These are phyloP conservation scores for Nemania sp. DNA, from an alignment of 2,329 filamentous ascomycete genomes.

Conservation along the genomic window DNA sequence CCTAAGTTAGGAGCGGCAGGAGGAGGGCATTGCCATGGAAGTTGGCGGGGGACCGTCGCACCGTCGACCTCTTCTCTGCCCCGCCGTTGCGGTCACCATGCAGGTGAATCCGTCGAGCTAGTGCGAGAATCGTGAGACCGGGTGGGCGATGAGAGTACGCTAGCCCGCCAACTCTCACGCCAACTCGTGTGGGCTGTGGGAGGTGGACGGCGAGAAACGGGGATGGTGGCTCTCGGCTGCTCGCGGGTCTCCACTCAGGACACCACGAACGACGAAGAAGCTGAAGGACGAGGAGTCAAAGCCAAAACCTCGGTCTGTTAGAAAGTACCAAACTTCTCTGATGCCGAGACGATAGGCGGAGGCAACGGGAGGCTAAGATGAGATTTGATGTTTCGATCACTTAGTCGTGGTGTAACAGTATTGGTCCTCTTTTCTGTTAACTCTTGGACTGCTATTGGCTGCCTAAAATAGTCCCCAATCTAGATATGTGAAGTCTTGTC, in stretches of 20 bases:
- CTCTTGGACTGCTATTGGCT: background rate
- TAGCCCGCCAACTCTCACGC: background rate
- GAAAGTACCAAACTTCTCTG: background rate
- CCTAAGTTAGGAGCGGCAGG: constrained; percentile 1
- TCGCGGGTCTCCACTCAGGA: constrained; percentile 6
- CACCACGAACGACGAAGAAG: background rate
- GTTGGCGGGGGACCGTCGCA: background rate
- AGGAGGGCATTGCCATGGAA: constrained; percentile 31
- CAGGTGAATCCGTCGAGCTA: constrained; percentile 29
- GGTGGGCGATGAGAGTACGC: constrained; percentile 13
- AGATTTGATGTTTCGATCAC: background rate
- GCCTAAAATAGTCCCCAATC: too few species aligned
- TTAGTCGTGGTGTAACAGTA: background rate
- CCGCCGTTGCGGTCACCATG: constrained; percentile 37
- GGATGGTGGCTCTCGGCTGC: background rate
- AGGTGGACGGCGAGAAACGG: constrained; percentile 1
- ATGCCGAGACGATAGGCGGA: background rate
- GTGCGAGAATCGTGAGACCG: constrained; percentile 21
- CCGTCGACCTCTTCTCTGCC: constrained; percentile 19
- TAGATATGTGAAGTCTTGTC: too few species aligned
- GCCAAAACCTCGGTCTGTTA: background rate
- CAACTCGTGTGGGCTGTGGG: constrained; percentile 5
- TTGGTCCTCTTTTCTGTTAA: background rate
- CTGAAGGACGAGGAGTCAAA: background rate
- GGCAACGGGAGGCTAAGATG: background rate